Conservation (phyloP, 345 rosid genomes). For the Anacardium occidentale region DNA sequence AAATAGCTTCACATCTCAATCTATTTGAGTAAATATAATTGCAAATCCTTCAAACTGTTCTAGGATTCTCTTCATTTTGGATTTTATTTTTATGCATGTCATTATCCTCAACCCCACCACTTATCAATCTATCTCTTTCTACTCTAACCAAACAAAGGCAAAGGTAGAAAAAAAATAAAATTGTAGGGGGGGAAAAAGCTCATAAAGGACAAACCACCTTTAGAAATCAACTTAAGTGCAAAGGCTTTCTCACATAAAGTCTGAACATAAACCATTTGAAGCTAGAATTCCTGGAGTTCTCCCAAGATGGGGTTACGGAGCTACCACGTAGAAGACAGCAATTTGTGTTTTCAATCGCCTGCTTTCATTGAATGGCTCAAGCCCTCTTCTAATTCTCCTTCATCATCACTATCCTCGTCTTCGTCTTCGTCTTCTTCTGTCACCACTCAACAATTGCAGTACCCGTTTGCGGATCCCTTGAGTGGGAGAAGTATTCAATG, state of each 20-base stretch:
- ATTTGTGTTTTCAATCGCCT: constrained; percentile 38
- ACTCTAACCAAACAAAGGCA: constrained; percentile 29
- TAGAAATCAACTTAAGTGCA: constrained; percentile 39
- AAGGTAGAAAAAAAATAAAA: constrained; percentile 25
- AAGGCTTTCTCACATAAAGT: constrained; percentile 42
- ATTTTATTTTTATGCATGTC: constrained; percentile 36
- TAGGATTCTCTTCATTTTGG: constrained; percentile 55
- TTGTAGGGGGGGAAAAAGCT: constrained; percentile 1
- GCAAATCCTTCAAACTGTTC: constrained; percentile 30
- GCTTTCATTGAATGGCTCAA: constrained; percentile 87
- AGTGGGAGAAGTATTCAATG: constrained; percentile 37
- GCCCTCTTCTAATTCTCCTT: constrained; percentile 38
- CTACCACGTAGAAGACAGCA: constrained; percentile 36
- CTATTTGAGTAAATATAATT: not conserved
- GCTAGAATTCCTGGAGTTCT: constrained; percentile 16
- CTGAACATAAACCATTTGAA: constrained; percentile 33
- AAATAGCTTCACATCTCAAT: not conserved
- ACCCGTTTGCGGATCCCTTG: constrained; percentile 26
- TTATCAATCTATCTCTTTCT: constrained; percentile 26
- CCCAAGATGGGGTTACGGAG: constrained; percentile 53
- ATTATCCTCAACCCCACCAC: constrained; percentile 70
- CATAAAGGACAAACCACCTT: constrained; percentile 49
- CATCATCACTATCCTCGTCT: constrained; percentile 17
- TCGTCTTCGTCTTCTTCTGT: constrained; percentile 32
- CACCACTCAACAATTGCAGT: constrained; percentile 32